These are phyloP conservation scores for Zancudomyces culisetae DNA, from an alignment of 371 early-diverging fungal species.

Conservation along the genomic window DNA sequence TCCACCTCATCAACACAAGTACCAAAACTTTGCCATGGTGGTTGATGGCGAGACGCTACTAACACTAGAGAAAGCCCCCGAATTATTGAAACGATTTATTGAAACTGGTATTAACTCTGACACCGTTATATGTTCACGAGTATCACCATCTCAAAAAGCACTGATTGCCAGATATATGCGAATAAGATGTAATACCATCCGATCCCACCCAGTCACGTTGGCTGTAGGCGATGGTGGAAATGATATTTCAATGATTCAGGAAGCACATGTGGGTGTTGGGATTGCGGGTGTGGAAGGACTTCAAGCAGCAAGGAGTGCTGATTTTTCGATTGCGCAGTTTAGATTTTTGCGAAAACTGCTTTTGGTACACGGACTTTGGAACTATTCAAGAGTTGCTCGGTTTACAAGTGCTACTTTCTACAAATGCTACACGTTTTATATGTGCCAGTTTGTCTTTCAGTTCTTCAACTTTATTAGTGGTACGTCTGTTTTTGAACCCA, in stretches of 20 bases:
- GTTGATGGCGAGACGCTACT: slow-evolving; percentile 64
- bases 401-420: slow-evolving; percentile 57
- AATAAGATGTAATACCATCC: slow-evolving; percentile 29
- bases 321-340: slow-evolving; percentile 72
- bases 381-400: slow-evolving; percentile 49
- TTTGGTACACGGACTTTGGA: slow-evolving; percentile 67
- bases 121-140: slow-evolving; percentile 81
- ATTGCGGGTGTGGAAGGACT: slow-evolving; percentile 76
- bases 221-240: slow-evolving; percentile 96
- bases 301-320: slow-evolving; percentile 59
- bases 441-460: slow-evolving; percentile 41
- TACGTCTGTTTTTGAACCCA: slow-evolving; percentile 54
- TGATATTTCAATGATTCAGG: slow-evolving; percentile 93
- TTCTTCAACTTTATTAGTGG: slow-evolving; percentile 63
- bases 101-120: slow-evolving; percentile 45
- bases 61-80: slow-evolving; percentile 30
- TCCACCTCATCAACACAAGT: too few species aligned
- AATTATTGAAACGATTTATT: slow-evolving; percentile 33
- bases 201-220: slow-evolving; percentile 46
- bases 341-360: slow-evolving; percentile 43
- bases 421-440: slow-evolving; percentile 59
- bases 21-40: slow-evolving; percentile 40
- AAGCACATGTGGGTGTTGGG: slow-evolving; percentile 67
- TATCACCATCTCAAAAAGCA: slow-evolving; percentile 87
- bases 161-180: slow-evolving; percentile 59